Evolutionary conservation across 345 rosid genomes (phyloP), one percentile per base, ranked within the genome.

Genomic region (Hevea brasiliensis): DNA sequence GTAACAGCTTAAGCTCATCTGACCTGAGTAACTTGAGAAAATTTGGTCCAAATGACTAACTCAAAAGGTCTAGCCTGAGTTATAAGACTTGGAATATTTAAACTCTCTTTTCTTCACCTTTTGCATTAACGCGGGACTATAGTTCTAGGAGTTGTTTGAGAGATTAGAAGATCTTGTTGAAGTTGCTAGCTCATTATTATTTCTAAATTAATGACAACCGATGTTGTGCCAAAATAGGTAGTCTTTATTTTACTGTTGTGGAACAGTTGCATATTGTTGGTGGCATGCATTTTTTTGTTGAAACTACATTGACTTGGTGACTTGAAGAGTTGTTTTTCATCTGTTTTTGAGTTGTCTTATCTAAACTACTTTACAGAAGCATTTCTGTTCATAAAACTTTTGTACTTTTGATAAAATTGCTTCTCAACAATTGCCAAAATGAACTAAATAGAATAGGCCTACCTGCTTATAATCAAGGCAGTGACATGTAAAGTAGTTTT

Each of bases 151-250:
- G 60, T 56, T 56, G 14, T 24, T 55, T 21, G 13, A 21, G 55
- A 17, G 55, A 14, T 50, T 7, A 12, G 15, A 17, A 55, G 8
- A n/a, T 55, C 27, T 55, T 48, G 20, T 18, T 15, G 60, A 55
- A 55, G 60, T 55, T 55, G 2, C 23, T 29, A 3, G 13, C 61
- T 10, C 14, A 24, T 23, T 12, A 8, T 12, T 55, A 21, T 13
- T 24, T 24, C 35, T 23, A 57, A 57, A 57, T 57, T 24, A 14
- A 29, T 57, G 35, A 14, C 61, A 57, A 21, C 6, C 23, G 8
- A 57, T 67, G 70, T 67, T 67, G 13, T 67, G 56, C 32, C 40
- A 48, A 15, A 29, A 29, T 63, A 63, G 44, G 66, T 37, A 12
- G 47, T 62, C 13, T 23, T 37, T 35, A 40, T 7, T 62, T 21